Evolutionary conservation across 176 grass and related monocot genomes (phyloP).

Genomic region (Guadua angustifolia): DNA sequence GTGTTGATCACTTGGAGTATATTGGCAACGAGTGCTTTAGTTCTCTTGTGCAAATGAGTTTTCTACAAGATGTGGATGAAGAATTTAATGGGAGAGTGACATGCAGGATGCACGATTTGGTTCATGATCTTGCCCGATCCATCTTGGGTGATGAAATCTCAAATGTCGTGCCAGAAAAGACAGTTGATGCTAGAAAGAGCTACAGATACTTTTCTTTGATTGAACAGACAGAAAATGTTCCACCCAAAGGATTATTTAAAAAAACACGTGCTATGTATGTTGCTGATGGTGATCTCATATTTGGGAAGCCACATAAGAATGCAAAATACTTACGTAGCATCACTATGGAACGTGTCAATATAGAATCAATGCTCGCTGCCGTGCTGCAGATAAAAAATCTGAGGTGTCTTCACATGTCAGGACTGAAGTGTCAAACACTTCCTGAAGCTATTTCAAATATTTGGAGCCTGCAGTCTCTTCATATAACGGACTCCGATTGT

Average conservation of each 20-base stretch:
- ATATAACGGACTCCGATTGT: not conserved
- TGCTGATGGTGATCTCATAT: not conserved
- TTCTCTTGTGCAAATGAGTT: slow-evolving; percentile 24
- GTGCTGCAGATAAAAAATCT: slow-evolving; percentile 6
- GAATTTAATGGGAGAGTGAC: rapidly evolving
- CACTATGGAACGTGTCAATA: rapidly evolving
- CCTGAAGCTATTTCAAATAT: not conserved
- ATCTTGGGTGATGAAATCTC: slow-evolving; percentile 9
- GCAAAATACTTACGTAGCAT: not conserved
- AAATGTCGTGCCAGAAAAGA: not conserved
- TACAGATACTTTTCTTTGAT: slow-evolving; percentile 12
- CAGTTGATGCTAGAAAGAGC: not conserved
- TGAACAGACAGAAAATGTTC: not conserved
- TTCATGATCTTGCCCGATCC: slow-evolving; percentile 30
- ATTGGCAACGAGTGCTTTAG: not conserved
- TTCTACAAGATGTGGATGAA: not conserved
- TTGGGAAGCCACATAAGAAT: not conserved
- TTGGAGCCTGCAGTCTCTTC: slow-evolving; percentile 5
- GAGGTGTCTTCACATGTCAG: not conserved
- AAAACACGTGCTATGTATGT: slow-evolving; percentile 16
- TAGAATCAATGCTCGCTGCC: not conserved
- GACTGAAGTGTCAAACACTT: not conserved
- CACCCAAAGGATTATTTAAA: not conserved
- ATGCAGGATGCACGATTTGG: slow-evolving; percentile 26
- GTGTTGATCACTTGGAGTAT: not conserved